These are phyloP conservation scores for Populus trichocarpa DNA, from an alignment of 441 rosid genomes.

Conservation along the genomic window DNA sequence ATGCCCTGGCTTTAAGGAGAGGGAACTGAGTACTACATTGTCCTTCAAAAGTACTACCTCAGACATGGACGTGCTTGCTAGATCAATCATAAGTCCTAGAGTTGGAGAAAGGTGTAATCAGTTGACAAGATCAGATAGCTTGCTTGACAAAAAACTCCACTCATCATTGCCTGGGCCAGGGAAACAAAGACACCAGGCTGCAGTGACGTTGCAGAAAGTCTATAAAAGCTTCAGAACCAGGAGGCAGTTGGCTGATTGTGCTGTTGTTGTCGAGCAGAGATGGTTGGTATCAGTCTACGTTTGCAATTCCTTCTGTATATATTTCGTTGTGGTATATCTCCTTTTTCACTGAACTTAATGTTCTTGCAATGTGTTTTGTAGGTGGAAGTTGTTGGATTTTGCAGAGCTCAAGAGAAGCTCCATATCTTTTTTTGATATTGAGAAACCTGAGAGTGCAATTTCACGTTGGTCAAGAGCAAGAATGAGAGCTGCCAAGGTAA, in stretches of 20 bases:
- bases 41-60: constrained; percentile 34
- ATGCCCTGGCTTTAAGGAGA: constrained; percentile 55
- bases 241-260: constrained; percentile 91
- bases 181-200: constrained; percentile 47
- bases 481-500: constrained; percentile 84
- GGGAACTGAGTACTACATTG: constrained; percentile 45
- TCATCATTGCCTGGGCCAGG: neutral
- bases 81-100: constrained; percentile 17
- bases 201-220: constrained; percentile 78
- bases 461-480: constrained; percentile 98
- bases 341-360: neutral
- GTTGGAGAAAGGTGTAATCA: constrained; percentile 16
- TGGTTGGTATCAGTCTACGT: constrained; percentile 39
- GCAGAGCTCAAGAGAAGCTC: constrained; percentile 97
- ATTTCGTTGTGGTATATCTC: neutral
- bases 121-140: constrained; percentile 17
- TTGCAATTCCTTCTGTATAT: neutral
- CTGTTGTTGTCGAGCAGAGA: constrained; percentile 89
- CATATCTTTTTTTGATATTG: constrained; percentile 83
- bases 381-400: constrained; percentile 98
- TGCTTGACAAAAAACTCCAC: constrained; percentile 24
- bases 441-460: constrained; percentile 81
- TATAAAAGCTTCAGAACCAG: constrained; percentile 91
- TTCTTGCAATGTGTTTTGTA: constrained; percentile 17
- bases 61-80: constrained; percentile 20